Base-by-base conservation (phyloP, 352 stramenopile species). In the Globisporangium orthogonon region DNA sequence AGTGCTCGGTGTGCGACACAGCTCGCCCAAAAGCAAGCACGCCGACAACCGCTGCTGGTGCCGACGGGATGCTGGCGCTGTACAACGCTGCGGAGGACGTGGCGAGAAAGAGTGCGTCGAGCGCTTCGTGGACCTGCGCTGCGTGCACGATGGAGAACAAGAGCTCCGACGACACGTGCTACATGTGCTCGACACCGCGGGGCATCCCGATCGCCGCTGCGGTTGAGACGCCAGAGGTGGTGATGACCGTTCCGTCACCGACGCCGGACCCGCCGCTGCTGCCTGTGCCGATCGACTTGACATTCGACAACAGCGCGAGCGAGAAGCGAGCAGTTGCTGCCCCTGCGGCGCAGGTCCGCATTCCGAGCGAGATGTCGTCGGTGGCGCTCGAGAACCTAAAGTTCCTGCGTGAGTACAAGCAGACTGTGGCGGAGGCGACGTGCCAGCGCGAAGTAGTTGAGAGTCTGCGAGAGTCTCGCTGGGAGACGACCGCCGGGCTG, bases 111-210 rank as follows among this genome's bases (percentile, higher is more conserved):
- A 60, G 60, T 0, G 54, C 71, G 18, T 45, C 61, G 5, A 30
- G 50, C 41, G 52, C 17, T n/a, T 33, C 71, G 23, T 91, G 81
- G 81, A 65, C 54, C 49, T 91, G 81, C 56, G 52, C 65, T 28
- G 85, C 81, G 3, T 94, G 85, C 51, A 94, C 85, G 4, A 93
- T 94, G 83, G 71, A 86, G 54, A 94, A 94, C 54, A 71, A 80
- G 31, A 61, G 69, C 15, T 33, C 61, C 0, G 66, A 88, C 61
- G 68, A 61, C 37, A 65, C 58, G 6, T 94, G 85, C 50, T 76
- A 88, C 54, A 89, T 93, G 76, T 94, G 85, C 33, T 71, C 72
- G 7, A 91, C 78, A 14, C 49, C 61, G 15, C 66, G 74, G 31
- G 58, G 62, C 11, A 58, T 86, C 7, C 70, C 78, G 10, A 53